Base-by-base conservation (phyloP, 257 asterid genomes). In the Solanum pimpinellifolium region DNA sequence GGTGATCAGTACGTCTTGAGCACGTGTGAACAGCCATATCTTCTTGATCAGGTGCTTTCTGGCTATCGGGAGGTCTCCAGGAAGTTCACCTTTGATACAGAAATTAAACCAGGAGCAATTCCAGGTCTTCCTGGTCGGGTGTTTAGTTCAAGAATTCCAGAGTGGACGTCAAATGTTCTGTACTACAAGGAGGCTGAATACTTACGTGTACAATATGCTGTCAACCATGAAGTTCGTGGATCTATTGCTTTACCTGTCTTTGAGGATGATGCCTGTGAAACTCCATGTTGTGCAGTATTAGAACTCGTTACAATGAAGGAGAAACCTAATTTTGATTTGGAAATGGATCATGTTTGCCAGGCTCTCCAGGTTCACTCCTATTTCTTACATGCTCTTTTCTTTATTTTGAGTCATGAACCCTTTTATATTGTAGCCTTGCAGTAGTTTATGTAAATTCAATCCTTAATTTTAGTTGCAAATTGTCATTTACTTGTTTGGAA, bases 101-200 rank as follows among this genome's bases (percentile, higher is more conserved):
- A 94, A 88, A 80, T 88, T 27, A 95, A 91, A 86, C 87, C 94
- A 15, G 93, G 94, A 39, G 93, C 92, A 49, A 83, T 90, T 80
- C 88, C 88, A 14, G 99, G 98, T 87, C 98, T 97, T 91, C 98
- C 98, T 33, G 96, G 99, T 85, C 98, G 99, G 83, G 99, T 97
- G 44, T 97, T 91, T 90, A 73, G 92, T 68, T 95, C 98, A 10
- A 92, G 90, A 89, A 88, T 95, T 74, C 98, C 98, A 15, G 99
- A 97, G 92, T 97, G 99, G 99, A 97, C 99, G 5, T 94, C 99
- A 87, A 94, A 94, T 88, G 93, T 97, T 66, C 73, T 83, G 90
- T 97, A 92, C 91, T 97, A 97, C 89, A 93, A 89, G 41, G 91
- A 92, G 89, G 90, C 92, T 37, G 99, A 97, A 92, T 97, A 94